Conservation (phyloP, 2,329 filamentous ascomycete genomes). For the Fusarium torulosum region DNA sequence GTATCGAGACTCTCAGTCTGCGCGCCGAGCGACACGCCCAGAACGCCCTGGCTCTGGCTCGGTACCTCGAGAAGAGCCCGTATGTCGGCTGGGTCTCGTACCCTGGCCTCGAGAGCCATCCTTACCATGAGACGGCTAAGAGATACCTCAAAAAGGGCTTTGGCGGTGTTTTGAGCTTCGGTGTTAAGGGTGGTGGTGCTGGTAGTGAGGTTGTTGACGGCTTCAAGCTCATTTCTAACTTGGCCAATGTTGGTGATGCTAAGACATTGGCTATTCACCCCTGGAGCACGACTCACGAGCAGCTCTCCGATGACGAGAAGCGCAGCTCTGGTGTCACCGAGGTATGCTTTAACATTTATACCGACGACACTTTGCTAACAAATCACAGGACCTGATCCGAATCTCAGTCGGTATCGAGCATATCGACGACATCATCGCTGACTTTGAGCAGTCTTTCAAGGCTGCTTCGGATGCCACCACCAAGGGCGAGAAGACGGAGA, state of each 20-base stretch:
- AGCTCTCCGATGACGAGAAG: conserved; percentile 86
- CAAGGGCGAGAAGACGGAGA: conserved; percentile 47
- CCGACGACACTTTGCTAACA: not conserved
- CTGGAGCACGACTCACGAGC: conserved; percentile 95
- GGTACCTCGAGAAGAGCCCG: conserved; percentile 84
- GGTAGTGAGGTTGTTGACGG: conserved; percentile 91
- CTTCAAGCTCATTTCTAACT: conserved; percentile 94
- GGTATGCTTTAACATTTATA: conserved; percentile 54
- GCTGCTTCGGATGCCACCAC: conserved; percentile 63
- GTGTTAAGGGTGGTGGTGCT: conserved; percentile 87
- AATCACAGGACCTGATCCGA: conserved; percentile 81
- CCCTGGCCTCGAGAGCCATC: conserved; percentile 85
- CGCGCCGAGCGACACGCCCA: conserved; percentile 87
- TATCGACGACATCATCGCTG: conserved; percentile 96
- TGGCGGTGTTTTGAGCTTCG: conserved; percentile 92
- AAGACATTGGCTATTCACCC: conserved; percentile 97
- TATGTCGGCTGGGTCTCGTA: conserved; percentile 96
- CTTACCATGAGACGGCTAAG: conserved; percentile 83
- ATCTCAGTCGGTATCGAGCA: conserved; percentile 97
- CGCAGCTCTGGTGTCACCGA: conserved; percentile 84
- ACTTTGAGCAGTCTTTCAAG: conserved; percentile 92
- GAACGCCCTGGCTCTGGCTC: conserved; percentile 84
- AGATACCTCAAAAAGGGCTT: conserved; percentile 88
- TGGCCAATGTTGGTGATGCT: conserved; percentile 95
- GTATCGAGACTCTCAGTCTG: conserved; percentile 89